Evolutionary conservation across 345 rosid species (phyloP).

Genomic region (Euphorbia tirucalli): DNA sequence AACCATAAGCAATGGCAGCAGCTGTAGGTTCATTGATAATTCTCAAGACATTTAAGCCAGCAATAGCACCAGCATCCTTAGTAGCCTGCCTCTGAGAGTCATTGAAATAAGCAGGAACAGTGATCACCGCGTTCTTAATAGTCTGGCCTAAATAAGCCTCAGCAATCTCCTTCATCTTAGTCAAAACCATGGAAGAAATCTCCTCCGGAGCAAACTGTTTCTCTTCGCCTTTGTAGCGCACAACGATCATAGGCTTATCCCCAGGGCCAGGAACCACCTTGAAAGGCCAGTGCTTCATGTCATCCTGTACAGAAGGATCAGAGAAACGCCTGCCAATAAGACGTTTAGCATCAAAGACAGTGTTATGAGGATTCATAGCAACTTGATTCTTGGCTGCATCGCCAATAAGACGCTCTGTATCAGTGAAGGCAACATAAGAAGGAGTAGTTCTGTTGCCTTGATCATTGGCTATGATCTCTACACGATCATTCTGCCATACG

Average conservation of each 20-base stretch:
- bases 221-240: slow-evolving; percentile 19
- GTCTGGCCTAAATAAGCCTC: slow-evolving; percentile 19
- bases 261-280: slow-evolving; percentile 20
- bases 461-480: slow-evolving; percentile 24
- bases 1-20: slow-evolving; percentile 24
- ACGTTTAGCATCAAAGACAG: slow-evolving; percentile 22
- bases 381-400: slow-evolving; percentile 24
- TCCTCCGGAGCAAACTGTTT: slow-evolving; percentile 21
- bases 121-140: slow-evolving; percentile 16
- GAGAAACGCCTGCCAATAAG: slow-evolving; percentile 24
- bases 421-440: slow-evolving; percentile 21
- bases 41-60: slow-evolving; percentile 17
- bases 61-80: too few relatives aligned
- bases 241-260: slow-evolving; percentile 24
- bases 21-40: slow-evolving; percentile 25
- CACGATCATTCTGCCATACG: slow-evolving; percentile 24
- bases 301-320: slow-evolving; percentile 19
- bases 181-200: slow-evolving; percentile 23
- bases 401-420: slow-evolving; percentile 15
- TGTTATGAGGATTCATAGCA: slow-evolving; percentile 25
- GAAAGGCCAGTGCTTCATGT: slow-evolving; percentile 30
- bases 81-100: slow-evolving; percentile 22
- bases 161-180: slow-evolving; percentile 22
- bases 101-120: slow-evolving; percentile 25
- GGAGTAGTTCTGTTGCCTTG: slow-evolving; percentile 27